These are phyloP conservation scores for Gossypium longicalyx DNA, from an alignment of 345 rosid species.

Conservation along the genomic window DNA sequence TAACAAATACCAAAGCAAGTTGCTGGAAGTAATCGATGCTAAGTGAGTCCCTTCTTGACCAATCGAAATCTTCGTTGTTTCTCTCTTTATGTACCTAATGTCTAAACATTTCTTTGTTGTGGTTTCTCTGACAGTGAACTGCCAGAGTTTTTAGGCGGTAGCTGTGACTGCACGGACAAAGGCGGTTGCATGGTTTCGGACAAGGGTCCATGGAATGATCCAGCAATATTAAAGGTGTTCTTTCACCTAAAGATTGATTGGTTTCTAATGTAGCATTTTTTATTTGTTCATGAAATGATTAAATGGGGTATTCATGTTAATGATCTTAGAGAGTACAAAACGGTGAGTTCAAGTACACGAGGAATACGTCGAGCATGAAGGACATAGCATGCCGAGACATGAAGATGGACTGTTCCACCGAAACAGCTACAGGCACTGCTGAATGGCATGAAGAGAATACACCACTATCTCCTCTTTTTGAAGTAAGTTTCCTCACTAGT, in stretches of 20 bases:
- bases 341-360: slow-evolving; percentile 57
- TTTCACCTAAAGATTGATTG: background rate
- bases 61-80: no score
- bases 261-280: background rate
- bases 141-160: slow-evolving; percentile 88
- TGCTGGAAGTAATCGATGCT: slow-evolving; percentile 82
- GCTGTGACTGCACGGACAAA: slow-evolving; percentile 72
- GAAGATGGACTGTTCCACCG: slow-evolving; percentile 25
- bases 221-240: slow-evolving; percentile 60
- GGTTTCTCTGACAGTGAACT: slow-evolving; percentile 49
- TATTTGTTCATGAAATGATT: background rate
- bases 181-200: slow-evolving; percentile 96
- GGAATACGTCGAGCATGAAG: slow-evolving; percentile 38
- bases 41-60: slow-evolving; percentile 33
- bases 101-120: background rate
- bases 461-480: slow-evolving; percentile 20
- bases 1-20: slow-evolving; percentile 78
- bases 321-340: slow-evolving; percentile 57
- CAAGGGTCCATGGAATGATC: slow-evolving; percentile 95
- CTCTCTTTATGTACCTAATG: background rate
- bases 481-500: slow-evolving; percentile 25
- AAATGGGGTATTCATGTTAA: background rate
- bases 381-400: slow-evolving; percentile 26
- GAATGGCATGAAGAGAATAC: slow-evolving; percentile 7
- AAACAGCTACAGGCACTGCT: background rate